A percentile compares a stretch with the other conserved stretches of the same genome.
phyloP scores from a whole-genome alignment of 208 protist genomes.

The Phytomonas sp. region DNA sequence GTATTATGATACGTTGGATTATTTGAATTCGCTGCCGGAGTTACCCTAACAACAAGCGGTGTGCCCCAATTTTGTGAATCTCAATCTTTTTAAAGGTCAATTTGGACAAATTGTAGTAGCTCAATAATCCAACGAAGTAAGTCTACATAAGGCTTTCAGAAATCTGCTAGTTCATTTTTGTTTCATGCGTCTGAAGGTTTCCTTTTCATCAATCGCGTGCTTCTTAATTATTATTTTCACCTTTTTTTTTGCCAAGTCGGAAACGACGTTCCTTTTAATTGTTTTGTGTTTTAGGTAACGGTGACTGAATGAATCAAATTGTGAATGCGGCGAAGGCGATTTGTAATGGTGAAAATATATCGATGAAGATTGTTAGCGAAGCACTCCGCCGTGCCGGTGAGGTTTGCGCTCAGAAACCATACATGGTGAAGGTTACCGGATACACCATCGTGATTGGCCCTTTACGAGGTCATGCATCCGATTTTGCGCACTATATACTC shows the following conservation, averaged over 20 bases:
- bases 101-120: neutral
- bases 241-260: neutral
- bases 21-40: constrained; percentile 32
- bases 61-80: neutral
- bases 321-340: constrained; percentile 21
- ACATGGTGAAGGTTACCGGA: constrained; percentile 32
- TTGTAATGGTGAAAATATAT: constrained; percentile 22
- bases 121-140: neutral
- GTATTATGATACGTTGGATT: constrained; percentile 71
- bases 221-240: constrained; percentile 5
- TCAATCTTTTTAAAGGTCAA: neutral
- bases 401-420: constrained; percentile 9
- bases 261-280: neutral
- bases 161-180: constrained; percentile 7
- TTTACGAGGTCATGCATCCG: constrained; percentile 52
- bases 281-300: constrained; percentile 5
- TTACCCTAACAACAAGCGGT: constrained; percentile 11
- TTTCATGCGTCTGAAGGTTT: constrained; percentile 8
- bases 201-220: neutral
- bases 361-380: constrained; percentile 11
- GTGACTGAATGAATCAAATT: constrained; percentile 20
- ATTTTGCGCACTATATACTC: constrained; percentile 63
- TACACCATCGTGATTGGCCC: constrained; percentile 59
- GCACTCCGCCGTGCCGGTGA: constrained; percentile 9
- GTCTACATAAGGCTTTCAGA: neutral